Conservation (phyloP, 2,329 filamentous ascomycete species). For the Penicillium sp. region DNA sequence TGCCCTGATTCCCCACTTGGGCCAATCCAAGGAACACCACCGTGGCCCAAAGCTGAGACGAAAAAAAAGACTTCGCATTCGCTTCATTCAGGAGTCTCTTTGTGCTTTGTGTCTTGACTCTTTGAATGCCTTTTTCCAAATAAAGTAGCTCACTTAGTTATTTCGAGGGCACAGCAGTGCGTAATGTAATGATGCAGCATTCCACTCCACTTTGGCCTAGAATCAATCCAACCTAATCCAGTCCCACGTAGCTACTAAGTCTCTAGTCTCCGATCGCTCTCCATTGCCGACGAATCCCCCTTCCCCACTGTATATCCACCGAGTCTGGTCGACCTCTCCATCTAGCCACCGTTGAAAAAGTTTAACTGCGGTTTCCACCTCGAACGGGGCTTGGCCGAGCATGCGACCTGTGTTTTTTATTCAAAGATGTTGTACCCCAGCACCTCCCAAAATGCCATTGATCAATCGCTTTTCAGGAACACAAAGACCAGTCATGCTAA, state of each 20-base stretch:
- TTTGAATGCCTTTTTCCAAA: neutral
- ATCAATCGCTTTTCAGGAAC: neutral
- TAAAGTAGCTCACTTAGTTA: no score
- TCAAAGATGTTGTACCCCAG: neutral
- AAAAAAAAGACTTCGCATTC: neutral
- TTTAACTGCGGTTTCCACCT: neutral
- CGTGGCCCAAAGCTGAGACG: neutral
- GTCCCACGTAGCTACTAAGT: neutral
- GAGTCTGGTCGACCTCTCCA: neutral
- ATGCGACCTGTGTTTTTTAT: neutral
- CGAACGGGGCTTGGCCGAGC: neutral
- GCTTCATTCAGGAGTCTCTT: neutral
- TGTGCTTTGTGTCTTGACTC: neutral
- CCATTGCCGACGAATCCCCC: neutral
- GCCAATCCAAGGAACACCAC: slow-evolving; percentile 3
- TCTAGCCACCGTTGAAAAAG: slow-evolving; percentile 2
- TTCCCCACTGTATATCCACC: neutral
- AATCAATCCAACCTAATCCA: no score
- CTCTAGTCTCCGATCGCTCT: neutral
- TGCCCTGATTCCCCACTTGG: slow-evolving; percentile 3
- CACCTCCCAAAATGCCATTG: neutral
- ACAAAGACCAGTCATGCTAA: neutral
- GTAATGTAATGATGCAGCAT: neutral
- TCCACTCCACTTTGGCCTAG: no score
- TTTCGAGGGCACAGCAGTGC: no score